Evolutionary conservation across 2,329 filamentous ascomycete genomes (phyloP).

Genomic region (Cyphellophora europaea): DNA sequence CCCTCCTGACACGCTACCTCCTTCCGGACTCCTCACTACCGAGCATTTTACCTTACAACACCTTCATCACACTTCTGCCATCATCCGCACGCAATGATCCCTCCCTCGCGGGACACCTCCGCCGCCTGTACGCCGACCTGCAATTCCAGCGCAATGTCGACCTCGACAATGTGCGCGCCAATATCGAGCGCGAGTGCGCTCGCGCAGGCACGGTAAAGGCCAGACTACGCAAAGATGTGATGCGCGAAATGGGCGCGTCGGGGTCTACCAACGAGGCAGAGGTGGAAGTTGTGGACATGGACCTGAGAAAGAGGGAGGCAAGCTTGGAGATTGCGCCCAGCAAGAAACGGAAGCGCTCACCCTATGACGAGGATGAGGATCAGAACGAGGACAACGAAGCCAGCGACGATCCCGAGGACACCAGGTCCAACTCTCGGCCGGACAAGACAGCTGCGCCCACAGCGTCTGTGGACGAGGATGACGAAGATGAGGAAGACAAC

Average conservation of each 20-base stretch:
- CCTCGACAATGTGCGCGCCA: conserved; percentile 57
- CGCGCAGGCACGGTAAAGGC: conserved; percentile 7
- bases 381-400: conserved; percentile 2
- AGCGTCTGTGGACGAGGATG: conserved; percentile 1
- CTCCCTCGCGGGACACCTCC: conserved; percentile 1
- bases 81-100: conserved; percentile 1
- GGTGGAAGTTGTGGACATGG: not conserved
- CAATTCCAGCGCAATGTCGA: conserved; percentile 62
- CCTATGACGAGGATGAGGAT: conserved; percentile 3
- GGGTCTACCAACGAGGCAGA: conserved; percentile 20
- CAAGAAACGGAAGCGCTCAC: conserved; percentile 12
- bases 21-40: conserved; percentile 66
- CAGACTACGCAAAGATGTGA: conserved; percentile 7
- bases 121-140: conserved; percentile 65
- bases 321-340: conserved; percentile 22
- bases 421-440: not conserved
- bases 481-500: conserved; percentile 1
- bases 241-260: conserved; percentile 25
- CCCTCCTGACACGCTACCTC: conserved; percentile 69
- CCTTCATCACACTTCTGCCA: conserved; percentile 72
- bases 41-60: conserved; percentile 60
- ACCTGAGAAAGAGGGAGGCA: conserved; percentile 31
- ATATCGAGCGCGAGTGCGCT: conserved; percentile 56
- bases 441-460: not conserved
- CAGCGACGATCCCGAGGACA: conserved; percentile 2